Percentiles rank a stretch among this genome's conserved stretches.
These are phyloP conservation scores for Evansstolkia leycettana DNA, from an alignment of 495 filamentous ascomycete species.

Conservation along the genomic window DNA sequence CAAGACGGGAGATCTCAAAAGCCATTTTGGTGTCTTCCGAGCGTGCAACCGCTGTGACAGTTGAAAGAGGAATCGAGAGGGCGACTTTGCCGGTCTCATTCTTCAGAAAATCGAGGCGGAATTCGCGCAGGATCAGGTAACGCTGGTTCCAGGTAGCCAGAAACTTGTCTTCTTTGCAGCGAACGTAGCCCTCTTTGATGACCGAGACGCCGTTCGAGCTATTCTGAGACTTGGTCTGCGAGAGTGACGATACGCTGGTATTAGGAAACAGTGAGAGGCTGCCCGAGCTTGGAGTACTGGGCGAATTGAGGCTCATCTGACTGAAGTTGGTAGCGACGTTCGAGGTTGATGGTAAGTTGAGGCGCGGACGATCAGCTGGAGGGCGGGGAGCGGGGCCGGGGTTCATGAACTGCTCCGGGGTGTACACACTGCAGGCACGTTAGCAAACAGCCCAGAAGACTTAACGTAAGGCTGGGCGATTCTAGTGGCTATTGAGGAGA, in stretches of 20 bases:
- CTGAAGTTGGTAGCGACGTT: conserved; percentile 70
- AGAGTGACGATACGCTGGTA: conserved; percentile 55
- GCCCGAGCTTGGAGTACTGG: conserved; percentile 36
- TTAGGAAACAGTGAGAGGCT: conserved; percentile 42
- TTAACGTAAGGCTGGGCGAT: not conserved
- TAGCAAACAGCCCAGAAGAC: not conserved
- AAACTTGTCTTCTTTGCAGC: conserved; percentile 74
- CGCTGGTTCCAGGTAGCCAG: conserved; percentile 86
- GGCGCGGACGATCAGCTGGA: conserved; percentile 69
- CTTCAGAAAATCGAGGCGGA: conserved; percentile 85
- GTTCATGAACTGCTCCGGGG: conserved; percentile 80
- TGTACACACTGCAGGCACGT: conserved; percentile 40
- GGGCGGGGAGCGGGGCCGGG: conserved; percentile 88
- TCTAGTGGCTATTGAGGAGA: not conserved
- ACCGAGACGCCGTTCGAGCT: conserved; percentile 54
- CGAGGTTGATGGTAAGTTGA: conserved; percentile 45
- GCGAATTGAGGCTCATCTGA: conserved; percentile 58
- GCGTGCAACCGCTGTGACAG: conserved; percentile 73
- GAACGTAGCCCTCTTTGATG: conserved; percentile 82
- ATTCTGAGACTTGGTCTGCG: conserved; percentile 44
- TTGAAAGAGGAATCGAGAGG: conserved; percentile 66
- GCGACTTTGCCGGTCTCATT: conserved; percentile 71
- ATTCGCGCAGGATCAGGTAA: conserved; percentile 78
- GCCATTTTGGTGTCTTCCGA: conserved; percentile 79
- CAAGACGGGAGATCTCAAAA: conserved; percentile 74